phyloP scores from a whole-genome alignment of 164 flowering plant genomes.

The Sedum album region DNA sequence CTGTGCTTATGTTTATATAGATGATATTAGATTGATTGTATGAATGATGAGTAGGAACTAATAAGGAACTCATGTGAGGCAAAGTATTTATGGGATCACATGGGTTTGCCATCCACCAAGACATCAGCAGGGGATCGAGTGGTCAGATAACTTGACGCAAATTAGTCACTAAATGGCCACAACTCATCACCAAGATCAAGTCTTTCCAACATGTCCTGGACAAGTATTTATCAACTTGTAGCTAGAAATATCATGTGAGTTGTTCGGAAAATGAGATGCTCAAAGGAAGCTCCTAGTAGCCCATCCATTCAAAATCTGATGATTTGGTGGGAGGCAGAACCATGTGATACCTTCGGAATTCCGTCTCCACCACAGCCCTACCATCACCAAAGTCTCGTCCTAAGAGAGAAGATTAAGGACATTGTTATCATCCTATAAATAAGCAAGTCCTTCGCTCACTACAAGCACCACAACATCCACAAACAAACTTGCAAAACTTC shows the following conservation, averaged over 20 bases:
- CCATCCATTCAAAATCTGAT: background rate
- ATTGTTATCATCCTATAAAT: too few relatives aligned
- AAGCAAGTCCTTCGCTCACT: too few relatives aligned
- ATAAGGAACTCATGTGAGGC: background rate
- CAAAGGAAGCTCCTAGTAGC: background rate
- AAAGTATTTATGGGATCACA: background rate
- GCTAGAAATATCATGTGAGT: background rate
- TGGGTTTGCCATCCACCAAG: background rate
- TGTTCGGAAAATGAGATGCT: background rate
- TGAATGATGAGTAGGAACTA: too few relatives aligned
- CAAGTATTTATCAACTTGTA: background rate
- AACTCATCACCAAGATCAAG: background rate
- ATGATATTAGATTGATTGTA: too few relatives aligned
- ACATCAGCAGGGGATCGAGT: too few relatives aligned
- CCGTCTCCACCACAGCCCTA: background rate
- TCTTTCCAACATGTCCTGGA: background rate
- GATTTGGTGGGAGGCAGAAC: background rate
- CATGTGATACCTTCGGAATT: background rate
- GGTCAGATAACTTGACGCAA: too few relatives aligned
- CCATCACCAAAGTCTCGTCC: background rate
- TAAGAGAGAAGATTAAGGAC: background rate
- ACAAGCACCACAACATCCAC: too few relatives aligned
- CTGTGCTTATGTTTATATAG: too few relatives aligned
- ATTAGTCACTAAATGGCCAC: background rate
- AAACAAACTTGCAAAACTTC: too few relatives aligned